Conservation (phyloP, 2,329 filamentous ascomycete genomes). For the Trichoderma citrinoviride region DNA sequence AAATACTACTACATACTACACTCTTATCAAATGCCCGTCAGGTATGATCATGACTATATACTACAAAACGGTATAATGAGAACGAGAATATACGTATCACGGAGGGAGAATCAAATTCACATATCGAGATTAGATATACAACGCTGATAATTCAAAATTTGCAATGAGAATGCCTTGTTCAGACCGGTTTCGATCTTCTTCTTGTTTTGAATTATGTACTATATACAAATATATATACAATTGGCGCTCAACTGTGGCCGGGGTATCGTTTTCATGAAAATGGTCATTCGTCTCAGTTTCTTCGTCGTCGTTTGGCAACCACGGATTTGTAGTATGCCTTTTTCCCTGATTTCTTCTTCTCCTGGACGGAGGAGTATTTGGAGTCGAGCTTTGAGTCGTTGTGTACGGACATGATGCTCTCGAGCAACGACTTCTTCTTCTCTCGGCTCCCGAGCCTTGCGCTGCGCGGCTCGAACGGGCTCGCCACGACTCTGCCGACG, state of each 20-base stretch:
- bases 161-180: neutral
- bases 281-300: constrained; percentile 8
- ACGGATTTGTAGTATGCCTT: constrained; percentile 85
- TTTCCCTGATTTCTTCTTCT: constrained; percentile 79
- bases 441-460: constrained; percentile 81
- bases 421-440: constrained; percentile 79
- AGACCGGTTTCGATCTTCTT: neutral
- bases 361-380: constrained; percentile 85
- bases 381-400: constrained; percentile 70
- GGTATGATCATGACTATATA: constrained; percentile 5
- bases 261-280: neutral
- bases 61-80: constrained; percentile 8
- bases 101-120: neutral
- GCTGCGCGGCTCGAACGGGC: constrained; percentile 83
- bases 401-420: constrained; percentile 64
- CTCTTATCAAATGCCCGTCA: neutral
- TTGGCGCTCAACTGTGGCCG: neutral
- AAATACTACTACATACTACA: neutral
- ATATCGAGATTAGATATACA: neutral
- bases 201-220: neutral
- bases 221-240: neutral
- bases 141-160: neutral
- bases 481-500: constrained; percentile 83
- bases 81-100: constrained; percentile 6
- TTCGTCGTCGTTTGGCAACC: constrained; percentile 45